A percentile compares a stretch with the other conserved stretches of the same genome.
phyloP scores from a whole-genome alignment of 441 rosid genomes.

The Populus hybrid region DNA sequence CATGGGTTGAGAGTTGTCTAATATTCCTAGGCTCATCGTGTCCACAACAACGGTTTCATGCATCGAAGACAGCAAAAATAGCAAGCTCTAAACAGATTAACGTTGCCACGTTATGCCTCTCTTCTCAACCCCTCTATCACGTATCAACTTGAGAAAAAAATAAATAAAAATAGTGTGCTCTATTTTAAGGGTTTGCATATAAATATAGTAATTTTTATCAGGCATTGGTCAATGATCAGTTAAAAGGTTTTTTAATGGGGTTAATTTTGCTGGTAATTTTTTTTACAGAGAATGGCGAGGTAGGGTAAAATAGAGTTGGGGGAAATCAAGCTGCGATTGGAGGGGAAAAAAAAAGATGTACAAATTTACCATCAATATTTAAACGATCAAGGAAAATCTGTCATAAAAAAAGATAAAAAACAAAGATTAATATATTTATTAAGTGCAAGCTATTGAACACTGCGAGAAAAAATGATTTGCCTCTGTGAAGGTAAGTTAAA shows the following conservation, averaged over 20 bases:
- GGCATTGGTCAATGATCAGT: too few relatives aligned
- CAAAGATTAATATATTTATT: too few relatives aligned
- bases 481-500: neutral
- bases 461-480: neutral
- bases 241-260: neutral
- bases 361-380: neutral
- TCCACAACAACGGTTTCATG: constrained; percentile 19
- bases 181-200: too few relatives aligned
- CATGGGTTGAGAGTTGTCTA: constrained; percentile 28
- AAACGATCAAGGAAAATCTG: too few relatives aligned
- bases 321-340: neutral
- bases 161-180: neutral
- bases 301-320: neutral
- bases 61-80: neutral
- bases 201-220: too few relatives aligned
- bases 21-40: constrained; percentile 15
- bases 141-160: neutral
- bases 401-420: too few relatives aligned
- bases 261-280: neutral
- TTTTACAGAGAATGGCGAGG: neutral
- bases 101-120: constrained; percentile 3
- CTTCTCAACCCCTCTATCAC: neutral
- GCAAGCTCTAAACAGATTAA: neutral
- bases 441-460: too few relatives aligned
- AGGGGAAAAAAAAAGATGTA: too few relatives aligned